Evolutionary conservation across 1,139 yeast genomes (phyloP), one percentile per base, ranked within the genome.

Genomic region (Yueomyces sp.): DNA sequence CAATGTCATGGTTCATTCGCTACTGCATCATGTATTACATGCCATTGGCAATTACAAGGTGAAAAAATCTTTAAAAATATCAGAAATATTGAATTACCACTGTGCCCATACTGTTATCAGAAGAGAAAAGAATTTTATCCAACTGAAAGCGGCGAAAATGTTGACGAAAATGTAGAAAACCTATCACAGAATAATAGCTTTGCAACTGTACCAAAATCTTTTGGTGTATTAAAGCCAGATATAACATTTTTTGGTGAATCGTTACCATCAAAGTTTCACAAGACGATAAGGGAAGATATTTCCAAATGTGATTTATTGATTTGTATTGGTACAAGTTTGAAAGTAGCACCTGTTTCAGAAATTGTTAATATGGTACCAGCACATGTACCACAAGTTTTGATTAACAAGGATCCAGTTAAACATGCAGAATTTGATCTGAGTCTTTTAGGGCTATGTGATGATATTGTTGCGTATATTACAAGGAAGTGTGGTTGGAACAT

Each of bases 1-100:
- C 97, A 89, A 62, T 91, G 98, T 57, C 98, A 91, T 62, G 98
- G 98, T 1, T 86, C 96, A 1, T 89, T 91, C 64, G 96, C 95
- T 0, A 75, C 77, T 0, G 97, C 96, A 2, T 78, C 91, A 2
- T 91, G 97, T 60, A 72, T 81, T 35, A 81, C 93, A 1, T 91
- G 97, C 60, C 73, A 75, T 43, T 72, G 72, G 59, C 67, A 73
- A 54, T 76, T 81, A 4, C 75, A 76, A 2, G 96, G 97, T 9
- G 77, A 75, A 43, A 66, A 67, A 25, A 71, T 91, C 3, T 82
- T 73, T 54, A 71, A 73, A 4, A 75, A 75, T 45, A 78, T 91
- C 29, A 67, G 82, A 48, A 63, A 64, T 2, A 69, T 76, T 45
- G 73, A 75, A 44, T 69, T 87, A 9, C 84, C 96, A 2, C 64